Evolutionary conservation across 352 stramenopile species (phyloP).

Genomic region (Globisporangium takayamanum): DNA sequence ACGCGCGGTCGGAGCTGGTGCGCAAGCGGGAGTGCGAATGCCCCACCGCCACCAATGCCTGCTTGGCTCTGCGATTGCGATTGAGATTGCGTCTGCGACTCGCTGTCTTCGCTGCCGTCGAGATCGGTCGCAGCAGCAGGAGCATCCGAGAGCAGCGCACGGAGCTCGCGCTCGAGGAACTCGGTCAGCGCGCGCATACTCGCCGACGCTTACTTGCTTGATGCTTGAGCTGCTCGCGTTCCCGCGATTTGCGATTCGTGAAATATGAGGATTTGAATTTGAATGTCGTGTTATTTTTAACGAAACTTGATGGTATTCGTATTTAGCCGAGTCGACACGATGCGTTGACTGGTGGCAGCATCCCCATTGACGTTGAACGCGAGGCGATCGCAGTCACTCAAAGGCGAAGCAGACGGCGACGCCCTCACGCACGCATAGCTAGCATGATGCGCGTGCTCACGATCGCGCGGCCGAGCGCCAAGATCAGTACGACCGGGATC

Average conservation of each 20-base stretch:
- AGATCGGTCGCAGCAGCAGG: conserved; percentile 21
- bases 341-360: background rate
- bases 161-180: conserved; percentile 54
- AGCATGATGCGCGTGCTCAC: conserved; percentile 14
- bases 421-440: background rate
- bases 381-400: too few relatives aligned
- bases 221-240: too few relatives aligned
- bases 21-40: background rate
- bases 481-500: background rate
- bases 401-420: too few relatives aligned
- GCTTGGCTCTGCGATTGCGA: conserved; percentile 10
- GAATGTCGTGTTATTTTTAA: background rate
- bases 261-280: too few relatives aligned
- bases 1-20: conserved; percentile 27
- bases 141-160: conserved; percentile 32
- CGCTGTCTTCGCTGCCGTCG: conserved; percentile 48
- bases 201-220: background rate
- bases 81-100: conserved; percentile 30
- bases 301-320: background rate
- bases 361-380: too few relatives aligned
- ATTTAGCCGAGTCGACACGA: background rate
- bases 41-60: conserved; percentile 7
- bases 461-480: conserved; percentile 3
- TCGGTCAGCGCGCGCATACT: conserved; percentile 28
- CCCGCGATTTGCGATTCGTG: too few relatives aligned